Evolutionary conservation across 495 filamentous ascomycete genomes (phyloP).

Genomic region (Entonaema liquescens): DNA sequence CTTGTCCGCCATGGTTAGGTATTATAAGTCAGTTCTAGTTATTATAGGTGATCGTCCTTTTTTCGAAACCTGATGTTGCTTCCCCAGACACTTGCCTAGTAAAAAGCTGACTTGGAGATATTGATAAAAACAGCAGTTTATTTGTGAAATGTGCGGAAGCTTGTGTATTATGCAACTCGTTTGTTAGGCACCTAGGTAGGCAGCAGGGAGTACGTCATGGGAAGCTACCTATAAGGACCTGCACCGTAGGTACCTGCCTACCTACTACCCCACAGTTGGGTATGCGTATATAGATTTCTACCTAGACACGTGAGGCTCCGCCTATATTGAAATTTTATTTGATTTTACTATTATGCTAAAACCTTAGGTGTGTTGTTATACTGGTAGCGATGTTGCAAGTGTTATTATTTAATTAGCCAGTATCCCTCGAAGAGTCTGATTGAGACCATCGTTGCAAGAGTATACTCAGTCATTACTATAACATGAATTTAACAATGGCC

Average conservation of each 20-base stretch:
- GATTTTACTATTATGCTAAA: no score
- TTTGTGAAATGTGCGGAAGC: not conserved
- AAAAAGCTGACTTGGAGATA: not conserved
- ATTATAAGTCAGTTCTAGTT: not conserved
- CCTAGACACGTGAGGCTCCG: not conserved
- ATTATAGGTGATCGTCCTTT: not conserved
- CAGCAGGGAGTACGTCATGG: not conserved
- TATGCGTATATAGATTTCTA: not conserved
- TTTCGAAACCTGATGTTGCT: not conserved
- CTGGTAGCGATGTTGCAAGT: no score
- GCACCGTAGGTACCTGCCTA: not conserved
- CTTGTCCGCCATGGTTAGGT: not conserved
- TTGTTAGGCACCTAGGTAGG: no score
- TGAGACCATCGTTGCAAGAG: no score
- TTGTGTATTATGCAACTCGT: not conserved
- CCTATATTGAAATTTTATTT: not conserved
- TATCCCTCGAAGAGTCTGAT: no score
- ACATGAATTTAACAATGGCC: no score
- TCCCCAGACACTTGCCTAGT: not conserved
- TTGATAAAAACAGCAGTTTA: not conserved
- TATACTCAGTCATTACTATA: no score
- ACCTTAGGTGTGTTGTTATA: no score
- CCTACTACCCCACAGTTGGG: not conserved
- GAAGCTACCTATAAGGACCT: not conserved
- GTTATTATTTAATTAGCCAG: no score